Evolutionary conservation across 331 rosid genomes (phyloP), one percentile per base, ranked within the genome.

Genomic region (Quercus tomentella): DNA sequence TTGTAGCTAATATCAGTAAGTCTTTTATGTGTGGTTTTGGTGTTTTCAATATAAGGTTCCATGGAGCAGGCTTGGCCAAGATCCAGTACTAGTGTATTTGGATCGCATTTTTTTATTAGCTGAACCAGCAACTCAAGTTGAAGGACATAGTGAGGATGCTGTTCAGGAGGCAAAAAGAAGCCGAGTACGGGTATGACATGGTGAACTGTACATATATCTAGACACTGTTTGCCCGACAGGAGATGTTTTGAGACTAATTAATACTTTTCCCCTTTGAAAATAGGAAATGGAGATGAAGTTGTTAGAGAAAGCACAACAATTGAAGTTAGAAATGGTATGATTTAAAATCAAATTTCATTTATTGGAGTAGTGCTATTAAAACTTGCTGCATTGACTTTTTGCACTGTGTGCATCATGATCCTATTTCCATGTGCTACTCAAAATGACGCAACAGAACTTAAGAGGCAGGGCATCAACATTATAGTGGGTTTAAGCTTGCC

Each of bases 31-130:
- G 52, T 18, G 56, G 26, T 81, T 82, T 69, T 76, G 77, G 70
- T 41, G n/a, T 69, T 77, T 84, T 82, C 20, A 70, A 67, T 33
- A 31, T 56, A 62, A 95, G 99, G 99, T 96, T 84, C 99, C 99
- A 31, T 96, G 99, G 99, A 96, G 98, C 86, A 90, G 92, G 91
- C 99, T 96, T 71, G 99, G 99, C 79, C 96, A 96, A 86, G 99
- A 96, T 89, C 97, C 99, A 10, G 99, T 96, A 57, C 80, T 96
- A 77, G 98, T 96, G 66, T 89, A 81, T 77, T 80, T 96, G 86
- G 99, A 96, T 87, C 92, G 94, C 60, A 96, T 96, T 86, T 96
- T 93, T 88, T 81, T 96, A 80, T 83, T 96, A 80, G 99, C 98
- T 60, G 99, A 96, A 91, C 98, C 99, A 80, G 96, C 92, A 73